Percentiles rank a stretch among this genome's conserved stretches.
Evolutionary conservation across 75 land plant species (phyloP).

Genomic region (Cunninghamia lanceolata): DNA sequence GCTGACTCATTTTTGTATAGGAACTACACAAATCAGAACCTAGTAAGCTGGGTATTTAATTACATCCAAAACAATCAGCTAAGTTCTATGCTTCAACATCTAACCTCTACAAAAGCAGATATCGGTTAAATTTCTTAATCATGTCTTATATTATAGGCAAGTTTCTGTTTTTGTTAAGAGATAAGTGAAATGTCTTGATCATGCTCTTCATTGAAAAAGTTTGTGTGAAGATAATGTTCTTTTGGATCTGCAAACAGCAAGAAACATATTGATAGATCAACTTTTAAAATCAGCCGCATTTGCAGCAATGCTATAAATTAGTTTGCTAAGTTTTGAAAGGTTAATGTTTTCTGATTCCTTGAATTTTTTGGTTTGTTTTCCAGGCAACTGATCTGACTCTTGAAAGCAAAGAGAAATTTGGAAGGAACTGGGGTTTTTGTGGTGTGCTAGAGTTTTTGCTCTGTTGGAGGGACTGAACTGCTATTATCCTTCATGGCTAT

Average conservation of each 20-base stretch:
- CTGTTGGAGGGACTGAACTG: neutral
- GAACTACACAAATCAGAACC: no score
- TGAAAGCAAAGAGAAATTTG: neutral
- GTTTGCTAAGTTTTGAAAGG: neutral
- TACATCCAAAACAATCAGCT: no score
- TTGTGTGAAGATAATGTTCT: neutral
- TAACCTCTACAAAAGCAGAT: no score
- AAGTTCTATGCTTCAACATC: no score
- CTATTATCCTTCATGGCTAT: neutral
- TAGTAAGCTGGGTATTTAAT: no score
- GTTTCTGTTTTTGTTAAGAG: neutral
- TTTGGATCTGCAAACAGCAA: neutral
- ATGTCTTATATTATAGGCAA: no score
- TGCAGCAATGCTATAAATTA: neutral
- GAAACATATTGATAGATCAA: neutral
- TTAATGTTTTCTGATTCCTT: neutral
- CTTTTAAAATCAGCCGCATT: neutral
- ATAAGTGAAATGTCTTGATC: neutral
- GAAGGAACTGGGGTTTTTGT: neutral
- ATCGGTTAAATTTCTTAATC: no score
- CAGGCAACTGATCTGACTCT: neutral
- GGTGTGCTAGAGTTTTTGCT: constrained; percentile 1
- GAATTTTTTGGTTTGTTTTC: neutral
- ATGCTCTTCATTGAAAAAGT: neutral
- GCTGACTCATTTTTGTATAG: no score